Base-by-base conservation (phyloP, 192 early-diverging fungal species). In the Coemansia reversa region DNA sequence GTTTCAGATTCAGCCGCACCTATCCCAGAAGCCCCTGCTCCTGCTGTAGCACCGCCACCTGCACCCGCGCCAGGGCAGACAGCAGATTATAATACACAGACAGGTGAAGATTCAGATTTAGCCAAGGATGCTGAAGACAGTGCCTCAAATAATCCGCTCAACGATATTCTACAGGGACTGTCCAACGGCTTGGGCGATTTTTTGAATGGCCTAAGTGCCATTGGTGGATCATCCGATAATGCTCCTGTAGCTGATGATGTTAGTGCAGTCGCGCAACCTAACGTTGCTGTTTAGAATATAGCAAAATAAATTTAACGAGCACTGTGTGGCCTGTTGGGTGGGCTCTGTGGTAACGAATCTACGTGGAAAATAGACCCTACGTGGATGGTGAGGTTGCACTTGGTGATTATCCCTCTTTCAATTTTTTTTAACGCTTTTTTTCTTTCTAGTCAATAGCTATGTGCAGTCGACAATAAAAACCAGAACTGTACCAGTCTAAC, bases 261-360 rank as follows among this genome's bases (percentile, higher is more conserved):
- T 23, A 58, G 57, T 14, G 51, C 69, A 0, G 75, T 72, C 55
- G 75, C 65, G 19, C 74, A 70, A 35, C 74, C 74, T 1, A 47
- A 12, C 23, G 19, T 60, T 49, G 58, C 58, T 18, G 32, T 60
- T 8, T 60, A 60, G 50, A n/a, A 22, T 22, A 2, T 19, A 32
- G 30, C 30, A 7, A 32, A 32, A 32, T 5, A 32, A 32, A 7
- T 7, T 32, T 32, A 32, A 32, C 30, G 30, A 32, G 30, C 30
- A 32, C 30, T 32, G 30, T 32, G 30, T 32, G 30, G 30, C 30
- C 30, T 32, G 30, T 32, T 7, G 30, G 7, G 30, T 32, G 30
- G 30, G 7, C 30, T 32, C 4, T 5, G 30, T 32, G 30, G 30
- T 32, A 32, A 32, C 30, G 30, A 32, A 5, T 32, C 30, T 32